phyloP scores from a whole-genome alignment of 495 filamentous ascomycete genomes.

The Sporormia fimetaria region DNA sequence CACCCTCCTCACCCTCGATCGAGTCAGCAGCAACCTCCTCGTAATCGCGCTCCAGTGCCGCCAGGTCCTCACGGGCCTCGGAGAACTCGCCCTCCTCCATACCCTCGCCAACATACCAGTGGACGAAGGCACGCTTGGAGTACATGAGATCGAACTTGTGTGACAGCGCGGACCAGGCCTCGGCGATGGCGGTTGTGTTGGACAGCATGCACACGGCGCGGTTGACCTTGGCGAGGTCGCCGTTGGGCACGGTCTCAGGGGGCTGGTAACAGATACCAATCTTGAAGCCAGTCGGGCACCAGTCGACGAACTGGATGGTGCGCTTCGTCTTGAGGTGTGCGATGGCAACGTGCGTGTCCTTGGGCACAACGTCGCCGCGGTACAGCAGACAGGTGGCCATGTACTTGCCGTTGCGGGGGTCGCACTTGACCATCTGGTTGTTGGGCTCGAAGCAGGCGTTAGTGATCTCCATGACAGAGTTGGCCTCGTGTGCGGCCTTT shows the following conservation, averaged over 20 bases:
- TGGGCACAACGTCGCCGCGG: constrained; percentile 95
- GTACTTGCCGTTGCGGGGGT: constrained; percentile 98
- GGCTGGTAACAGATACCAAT: constrained; percentile 99
- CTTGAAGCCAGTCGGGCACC: constrained; percentile 99
- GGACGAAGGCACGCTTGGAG: constrained; percentile 98
- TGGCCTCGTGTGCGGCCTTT: constrained; percentile 86
- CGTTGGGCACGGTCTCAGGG: constrained; percentile 87
- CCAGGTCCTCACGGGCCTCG: constrained; percentile 95
- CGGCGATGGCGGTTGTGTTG: constrained; percentile 97
- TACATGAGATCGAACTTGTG: constrained; percentile 99
- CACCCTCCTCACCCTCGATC: constrained; percentile 73
- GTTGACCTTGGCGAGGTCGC: constrained; percentile 92
- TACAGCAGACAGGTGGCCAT: constrained; percentile 98
- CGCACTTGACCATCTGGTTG: constrained; percentile 99
- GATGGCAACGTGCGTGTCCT: constrained; percentile 83
- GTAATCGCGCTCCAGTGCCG: constrained; percentile 96
- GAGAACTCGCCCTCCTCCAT: constrained; percentile 99
- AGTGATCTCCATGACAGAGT: constrained; percentile 39
- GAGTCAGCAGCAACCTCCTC: constrained; percentile 98
- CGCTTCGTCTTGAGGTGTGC: constrained; percentile 96
- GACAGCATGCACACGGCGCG: constrained; percentile 99
- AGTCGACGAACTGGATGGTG: constrained; percentile 98
- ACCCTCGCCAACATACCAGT: constrained; percentile 99
- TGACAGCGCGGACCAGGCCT: constrained; percentile 94
- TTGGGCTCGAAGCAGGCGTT: constrained; percentile 58